Base-by-base conservation (phyloP, 1,139 yeast genomes). In the Geotrichum restrictum region DNA sequence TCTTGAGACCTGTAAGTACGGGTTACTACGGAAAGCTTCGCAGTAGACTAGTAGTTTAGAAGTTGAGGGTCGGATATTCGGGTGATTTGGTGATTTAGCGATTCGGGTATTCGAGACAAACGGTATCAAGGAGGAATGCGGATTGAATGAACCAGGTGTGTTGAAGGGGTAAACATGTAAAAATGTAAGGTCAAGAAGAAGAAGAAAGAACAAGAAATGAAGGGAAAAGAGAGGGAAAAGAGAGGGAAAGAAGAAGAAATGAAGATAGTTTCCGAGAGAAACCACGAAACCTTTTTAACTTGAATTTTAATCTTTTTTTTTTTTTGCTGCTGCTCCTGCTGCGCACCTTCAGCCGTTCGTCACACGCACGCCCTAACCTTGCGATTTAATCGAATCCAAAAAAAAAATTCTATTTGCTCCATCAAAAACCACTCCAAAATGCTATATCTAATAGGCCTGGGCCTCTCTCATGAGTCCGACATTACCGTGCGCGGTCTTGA, bases 401-500 rank as follows among this genome's bases (percentile, higher is more conserved):
- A n/a, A 14, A 21, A 40, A 10, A 11, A 11, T 24, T 29, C n/a
- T 4, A 7, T 16, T 11, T n/a, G 5, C 14, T 27, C 4, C 18
- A 27, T 14, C 46, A 33, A 32, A 11, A 13, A 21, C 24, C 3
- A n/a, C 2, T 14, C 4, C 19, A 34, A 51, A 51, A 93, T 93
- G 98, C 77, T 93, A 55, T 93, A 93, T 66, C 78, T 93, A 58
- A 80, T 93, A 56, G 98, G 98, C 6, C 76, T 93, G 55, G 98
- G 98, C 6, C 79, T 93, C 54, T 88, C 97, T 2, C 84, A 88
- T 65, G 94, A 82, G 62, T 74, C 84, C 13, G 98, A 93, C 68
- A 89, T 93, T 64, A 91, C 98, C 1, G 97, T 93, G 13, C 83
- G 97, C 61, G 98, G 98, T 1, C 76, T 93, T 41, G 93, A 91